A percentile compares a stretch with the other conserved stretches of the same genome.
These are phyloP conservation scores for Scalesia atractyloides DNA, from an alignment of 129 eudicot genomes.

Conservation along the genomic window DNA sequence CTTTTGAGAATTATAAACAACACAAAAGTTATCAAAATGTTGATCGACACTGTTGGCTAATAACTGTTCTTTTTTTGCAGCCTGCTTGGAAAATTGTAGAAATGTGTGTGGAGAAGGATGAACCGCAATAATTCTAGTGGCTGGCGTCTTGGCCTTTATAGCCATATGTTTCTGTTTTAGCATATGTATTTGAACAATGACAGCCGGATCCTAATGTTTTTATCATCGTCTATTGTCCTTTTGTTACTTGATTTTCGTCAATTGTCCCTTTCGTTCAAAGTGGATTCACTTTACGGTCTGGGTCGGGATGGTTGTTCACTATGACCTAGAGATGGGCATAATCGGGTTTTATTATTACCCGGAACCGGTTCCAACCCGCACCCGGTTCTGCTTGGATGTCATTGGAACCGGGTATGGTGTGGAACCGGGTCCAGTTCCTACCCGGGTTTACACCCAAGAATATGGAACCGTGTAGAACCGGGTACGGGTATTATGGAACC, in stretches of 20 bases:
- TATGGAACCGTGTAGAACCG: no score
- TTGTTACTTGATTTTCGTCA: neutral
- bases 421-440: no score
- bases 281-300: neutral
- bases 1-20: neutral
- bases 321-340: no score
- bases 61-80: constrained; percentile 21
- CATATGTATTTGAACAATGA: constrained; percentile 21
- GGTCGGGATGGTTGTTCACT: neutral
- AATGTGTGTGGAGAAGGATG: constrained; percentile 22
- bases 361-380: no score
- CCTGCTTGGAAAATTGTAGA: constrained; percentile 17
- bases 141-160: constrained; percentile 18
- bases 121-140: constrained; percentile 30
- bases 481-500: no score
- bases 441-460: no score
- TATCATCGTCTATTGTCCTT: neutral
- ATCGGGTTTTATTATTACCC: no score
- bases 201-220: constrained; percentile 4
- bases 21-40: neutral
- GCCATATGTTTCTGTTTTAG: constrained; percentile 15
- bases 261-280: no score
- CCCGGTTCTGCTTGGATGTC: no score
- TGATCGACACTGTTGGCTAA: neutral
- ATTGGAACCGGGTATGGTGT: no score